Evolutionary conservation across 1,139 yeast species (phyloP), one percentile per base, ranked within the genome.

Genomic region (Lizanozyma gosingica): DNA sequence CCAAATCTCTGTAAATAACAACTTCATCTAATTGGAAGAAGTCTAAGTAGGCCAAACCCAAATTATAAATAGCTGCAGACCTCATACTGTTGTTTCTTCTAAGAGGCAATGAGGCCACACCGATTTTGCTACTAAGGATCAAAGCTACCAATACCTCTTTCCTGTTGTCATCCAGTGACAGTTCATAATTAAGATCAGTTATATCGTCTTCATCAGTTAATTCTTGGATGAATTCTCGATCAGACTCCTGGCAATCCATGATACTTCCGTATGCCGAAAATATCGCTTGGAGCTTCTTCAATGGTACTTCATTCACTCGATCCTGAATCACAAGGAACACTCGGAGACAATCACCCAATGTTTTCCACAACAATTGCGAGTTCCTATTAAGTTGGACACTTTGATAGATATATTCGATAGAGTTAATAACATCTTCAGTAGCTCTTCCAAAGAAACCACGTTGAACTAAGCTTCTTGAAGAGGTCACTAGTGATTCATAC

Each of bases 371-470:
- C 33, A 67, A 69, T 38, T 70, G 74, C 0, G 80, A 68, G 3
- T 48, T 45, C 2, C 48, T 45, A 45, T 71, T 67, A 15, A 64
- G 48, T 2, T 53, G 44, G 16, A 69, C 58, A 1, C 80, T 73
- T 15, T 57, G 55, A 2, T 57, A 48, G 2, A 87, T 73, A 41
- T 67, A 60, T 0, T 67, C 66, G 15, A 82, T 65, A 0, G 90
- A 81, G 39, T 73, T 53, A 4, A 50, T 38, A 37, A 62, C 60
- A 11, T 64, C 53, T 18, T 63, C 71, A 8, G 66, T 51, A 0
- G 78, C 72, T 44, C 80, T 74, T 2, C 86, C 83, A 46, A 77
- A 73, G 49, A 76, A 85, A 0, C 94, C 95, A 34, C 75, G 73
- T 3, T 53, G 52, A 17, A 80, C 59, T 43, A 80, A 72, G 40